Evolutionary conservation across 345 rosid genomes (phyloP).

Genomic region (Syzygium aromaticum): DNA sequence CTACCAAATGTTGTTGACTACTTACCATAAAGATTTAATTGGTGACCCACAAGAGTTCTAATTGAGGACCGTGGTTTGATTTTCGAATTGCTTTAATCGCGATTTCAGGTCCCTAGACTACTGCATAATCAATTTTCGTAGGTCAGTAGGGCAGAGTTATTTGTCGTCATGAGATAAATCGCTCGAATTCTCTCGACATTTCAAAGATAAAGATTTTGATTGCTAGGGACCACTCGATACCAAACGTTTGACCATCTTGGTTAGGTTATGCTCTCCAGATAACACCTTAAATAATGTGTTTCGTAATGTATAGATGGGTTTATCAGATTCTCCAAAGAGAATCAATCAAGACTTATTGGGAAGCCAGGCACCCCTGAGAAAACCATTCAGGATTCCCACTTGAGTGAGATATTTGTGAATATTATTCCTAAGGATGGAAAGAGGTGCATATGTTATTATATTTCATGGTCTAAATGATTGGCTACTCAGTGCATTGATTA

Average conservation of each 20-base stretch:
- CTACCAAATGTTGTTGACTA: not conserved
- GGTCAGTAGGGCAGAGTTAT: not conserved
- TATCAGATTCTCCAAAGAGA: not conserved
- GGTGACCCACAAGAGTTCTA: not conserved
- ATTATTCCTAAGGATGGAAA: not conserved
- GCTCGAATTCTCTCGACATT: not conserved
- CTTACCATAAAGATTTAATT: not conserved
- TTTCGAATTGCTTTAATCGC: not conserved
- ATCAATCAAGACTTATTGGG: not conserved
- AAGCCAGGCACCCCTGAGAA: not conserved
- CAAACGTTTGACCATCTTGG: not conserved
- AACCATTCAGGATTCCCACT: not conserved
- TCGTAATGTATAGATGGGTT: not conserved
- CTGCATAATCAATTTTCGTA: not conserved
- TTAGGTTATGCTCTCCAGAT: not conserved
- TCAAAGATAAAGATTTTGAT: not conserved
- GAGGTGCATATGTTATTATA: not conserved
- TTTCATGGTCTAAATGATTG: not conserved
- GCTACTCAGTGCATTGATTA: not conserved
- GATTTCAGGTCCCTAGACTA: not conserved
- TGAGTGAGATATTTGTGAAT: not conserved
- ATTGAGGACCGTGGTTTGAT: not conserved
- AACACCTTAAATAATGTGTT: not conserved
- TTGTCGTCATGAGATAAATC: not conserved
- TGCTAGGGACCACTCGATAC: not conserved